These are phyloP conservation scores for Marchantia polymorpha DNA, from an alignment of 225 moss, liverwort and hornwort species.

Conservation along the genomic window DNA sequence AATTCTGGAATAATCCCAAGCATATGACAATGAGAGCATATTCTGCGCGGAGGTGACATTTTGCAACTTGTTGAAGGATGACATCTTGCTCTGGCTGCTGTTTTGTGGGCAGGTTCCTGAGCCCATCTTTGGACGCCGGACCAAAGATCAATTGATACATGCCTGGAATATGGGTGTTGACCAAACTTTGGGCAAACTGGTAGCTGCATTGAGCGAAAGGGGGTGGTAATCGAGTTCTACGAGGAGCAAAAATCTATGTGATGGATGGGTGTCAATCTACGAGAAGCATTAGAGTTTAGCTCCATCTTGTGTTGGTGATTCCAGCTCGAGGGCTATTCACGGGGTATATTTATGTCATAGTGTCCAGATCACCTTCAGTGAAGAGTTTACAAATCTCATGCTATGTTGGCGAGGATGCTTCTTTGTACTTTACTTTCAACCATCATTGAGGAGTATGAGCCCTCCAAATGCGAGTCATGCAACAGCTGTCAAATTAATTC, in stretches of 20 bases:
- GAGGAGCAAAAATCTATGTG: not conserved
- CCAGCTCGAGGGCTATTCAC: not conserved
- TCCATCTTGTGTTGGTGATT: not conserved
- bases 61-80: not conserved
- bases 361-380: not conserved
- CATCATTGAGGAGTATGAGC: not conserved
- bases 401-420: not conserved
- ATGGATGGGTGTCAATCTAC: not conserved
- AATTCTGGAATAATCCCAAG: not conserved
- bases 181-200: conserved; percentile 37
- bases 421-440: not conserved
- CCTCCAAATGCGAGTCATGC: not conserved
- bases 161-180: conserved; percentile 47
- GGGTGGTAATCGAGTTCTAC: conserved; percentile 30
- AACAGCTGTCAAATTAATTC: conserved; percentile 1
- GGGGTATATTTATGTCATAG: not conserved
- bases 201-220: conserved; percentile 34
- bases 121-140: conserved; percentile 40
- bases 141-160: conserved; percentile 43
- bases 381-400: not conserved
- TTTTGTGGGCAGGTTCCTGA: conserved; percentile 38
- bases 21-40: not conserved
- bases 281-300: not conserved
- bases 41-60: not conserved
- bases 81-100: conserved; percentile 1